Evolutionary conservation across 1,139 yeast species (phyloP).

Genomic region (Debaryomyces subglobosus): DNA sequence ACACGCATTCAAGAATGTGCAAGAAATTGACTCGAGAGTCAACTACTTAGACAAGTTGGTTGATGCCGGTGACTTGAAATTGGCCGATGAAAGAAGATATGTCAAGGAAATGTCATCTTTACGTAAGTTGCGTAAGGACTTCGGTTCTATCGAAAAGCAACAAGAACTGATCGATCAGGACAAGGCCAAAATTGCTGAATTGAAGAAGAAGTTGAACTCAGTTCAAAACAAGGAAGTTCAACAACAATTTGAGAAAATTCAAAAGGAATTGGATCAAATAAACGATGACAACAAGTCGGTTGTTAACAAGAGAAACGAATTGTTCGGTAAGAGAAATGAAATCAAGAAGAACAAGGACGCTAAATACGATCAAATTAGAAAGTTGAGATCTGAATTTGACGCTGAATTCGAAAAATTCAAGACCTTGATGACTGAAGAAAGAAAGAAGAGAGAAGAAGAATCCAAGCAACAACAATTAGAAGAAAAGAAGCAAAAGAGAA

Average conservation of each 20-base stretch:
- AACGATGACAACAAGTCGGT: conserved; percentile 63
- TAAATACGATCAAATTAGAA: conserved; percentile 63
- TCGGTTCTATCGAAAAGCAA: conserved; percentile 69
- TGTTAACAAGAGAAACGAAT: conserved; percentile 64
- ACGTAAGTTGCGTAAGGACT: conserved; percentile 81
- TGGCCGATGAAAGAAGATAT: conserved; percentile 88
- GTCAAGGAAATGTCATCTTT: conserved; percentile 85
- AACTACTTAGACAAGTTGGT: conserved; percentile 70
- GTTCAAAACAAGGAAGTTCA: conserved; percentile 68
- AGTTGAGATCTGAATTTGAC: conserved; percentile 68
- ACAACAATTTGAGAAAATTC: conserved; percentile 61
- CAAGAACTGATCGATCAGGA: conserved; percentile 84
- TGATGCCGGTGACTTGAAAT: conserved; percentile 77
- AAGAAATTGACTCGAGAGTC: conserved; percentile 79
- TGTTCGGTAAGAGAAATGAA: conserved; percentile 68
- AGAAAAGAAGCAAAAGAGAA: conserved; percentile 63
- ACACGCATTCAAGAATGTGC: conserved; percentile 68
- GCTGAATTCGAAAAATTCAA: conserved; percentile 73
- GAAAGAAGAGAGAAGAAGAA: conserved; percentile 72
- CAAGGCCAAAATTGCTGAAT: conserved; percentile 71
- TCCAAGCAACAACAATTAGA: conserved; percentile 55
- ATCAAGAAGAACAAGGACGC: conserved; percentile 73
- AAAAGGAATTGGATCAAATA: conserved; percentile 63
- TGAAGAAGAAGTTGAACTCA: conserved; percentile 68
- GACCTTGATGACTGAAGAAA: conserved; percentile 68